phyloP scores from a whole-genome alignment of 768 basidiomycete species.

The Rhizopogon rudus region DNA sequence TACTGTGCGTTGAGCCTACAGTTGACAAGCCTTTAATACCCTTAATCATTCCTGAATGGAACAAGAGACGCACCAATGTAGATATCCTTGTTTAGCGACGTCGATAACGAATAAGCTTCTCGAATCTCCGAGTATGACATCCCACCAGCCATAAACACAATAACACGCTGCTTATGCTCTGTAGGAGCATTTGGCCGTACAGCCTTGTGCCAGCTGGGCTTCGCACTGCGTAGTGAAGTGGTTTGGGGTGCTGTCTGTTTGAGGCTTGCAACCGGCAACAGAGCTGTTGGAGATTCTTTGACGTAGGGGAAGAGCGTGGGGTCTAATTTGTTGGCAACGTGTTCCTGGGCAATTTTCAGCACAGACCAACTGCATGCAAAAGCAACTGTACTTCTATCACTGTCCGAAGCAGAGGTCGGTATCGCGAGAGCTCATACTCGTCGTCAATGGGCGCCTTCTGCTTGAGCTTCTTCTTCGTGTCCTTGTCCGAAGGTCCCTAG shows the following conservation, averaged over 20 bases:
- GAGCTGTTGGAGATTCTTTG: constrained; percentile 64
- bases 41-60: constrained; percentile 57
- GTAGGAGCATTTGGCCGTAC: constrained; percentile 46
- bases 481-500: constrained; percentile 71
- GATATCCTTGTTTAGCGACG: constrained; percentile 76
- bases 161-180: constrained; percentile 66
- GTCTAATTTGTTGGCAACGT: constrained; percentile 74
- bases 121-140: constrained; percentile 96
- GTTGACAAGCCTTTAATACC: background rate
- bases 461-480: constrained; percentile 78
- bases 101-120: constrained; percentile 77
- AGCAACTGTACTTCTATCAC: constrained; percentile 69
- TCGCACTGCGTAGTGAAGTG: constrained; percentile 82
- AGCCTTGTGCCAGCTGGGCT: constrained; percentile 86
- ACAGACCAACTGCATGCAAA: background rate
- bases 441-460: constrained; percentile 74
- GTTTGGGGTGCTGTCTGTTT: constrained; percentile 50
- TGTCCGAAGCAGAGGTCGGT: constrained; percentile 75
- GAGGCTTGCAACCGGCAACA: constrained; percentile 40
- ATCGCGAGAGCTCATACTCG: constrained; percentile 95
- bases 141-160: constrained; percentile 92
- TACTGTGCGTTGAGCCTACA: constrained; percentile 83
- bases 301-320: constrained; percentile 83
- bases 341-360: constrained; percentile 53
- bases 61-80: constrained; percentile 65